Percentiles rank a stretch among this genome's conserved stretches.
Conservation (phyloP, 2,329 filamentous ascomycete species). For the Delphinella strobiligena region DNA sequence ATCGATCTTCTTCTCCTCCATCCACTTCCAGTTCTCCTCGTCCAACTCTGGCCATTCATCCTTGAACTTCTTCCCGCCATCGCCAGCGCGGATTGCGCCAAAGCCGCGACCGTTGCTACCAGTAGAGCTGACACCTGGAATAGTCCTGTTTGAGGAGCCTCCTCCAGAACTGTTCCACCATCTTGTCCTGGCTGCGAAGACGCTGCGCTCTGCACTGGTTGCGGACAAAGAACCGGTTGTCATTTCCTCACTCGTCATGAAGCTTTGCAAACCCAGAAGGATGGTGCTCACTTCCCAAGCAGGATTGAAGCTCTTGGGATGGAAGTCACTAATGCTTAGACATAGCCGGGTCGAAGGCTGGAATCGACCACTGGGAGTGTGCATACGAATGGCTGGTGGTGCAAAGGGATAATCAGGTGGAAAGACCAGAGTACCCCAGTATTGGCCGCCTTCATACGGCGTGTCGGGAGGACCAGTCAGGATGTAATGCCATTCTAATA, state of each 20-base stretch:
- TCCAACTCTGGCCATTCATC: conserved; percentile 85
- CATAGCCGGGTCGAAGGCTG: conserved; percentile 85
- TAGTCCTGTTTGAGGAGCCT: conserved; percentile 49
- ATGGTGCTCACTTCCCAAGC: conserved; percentile 98
- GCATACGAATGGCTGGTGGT: conserved; percentile 95
- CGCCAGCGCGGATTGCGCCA: conserved; percentile 70
- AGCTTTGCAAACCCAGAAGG: conserved; percentile 81
- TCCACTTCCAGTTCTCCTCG: conserved; percentile 83
- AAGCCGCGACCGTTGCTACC: conserved; percentile 49
- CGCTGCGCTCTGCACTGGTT: conserved; percentile 62
- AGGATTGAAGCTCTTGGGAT: conserved; percentile 95
- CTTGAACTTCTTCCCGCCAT: conserved; percentile 83
- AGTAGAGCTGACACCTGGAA: conserved; percentile 38
- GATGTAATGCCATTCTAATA: conserved; percentile 39
- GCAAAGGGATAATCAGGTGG: conserved; percentile 95
- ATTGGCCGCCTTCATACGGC: conserved; percentile 88
- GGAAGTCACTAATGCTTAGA: conserved; percentile 93
- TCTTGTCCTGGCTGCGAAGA: conserved; percentile 62
- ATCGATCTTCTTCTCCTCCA: conserved; percentile 73
- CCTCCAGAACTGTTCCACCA: conserved; percentile 98
- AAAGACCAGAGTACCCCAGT: conserved; percentile 95
- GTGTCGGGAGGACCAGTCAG: conserved; percentile 90
- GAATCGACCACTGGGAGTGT: conserved; percentile 92
- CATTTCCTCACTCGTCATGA: conserved; percentile 99
- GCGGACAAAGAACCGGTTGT: conserved; percentile 82